Conservation (phyloP, 2,329 filamentous ascomycete genomes). For the Diaporthe ilicicola region DNA sequence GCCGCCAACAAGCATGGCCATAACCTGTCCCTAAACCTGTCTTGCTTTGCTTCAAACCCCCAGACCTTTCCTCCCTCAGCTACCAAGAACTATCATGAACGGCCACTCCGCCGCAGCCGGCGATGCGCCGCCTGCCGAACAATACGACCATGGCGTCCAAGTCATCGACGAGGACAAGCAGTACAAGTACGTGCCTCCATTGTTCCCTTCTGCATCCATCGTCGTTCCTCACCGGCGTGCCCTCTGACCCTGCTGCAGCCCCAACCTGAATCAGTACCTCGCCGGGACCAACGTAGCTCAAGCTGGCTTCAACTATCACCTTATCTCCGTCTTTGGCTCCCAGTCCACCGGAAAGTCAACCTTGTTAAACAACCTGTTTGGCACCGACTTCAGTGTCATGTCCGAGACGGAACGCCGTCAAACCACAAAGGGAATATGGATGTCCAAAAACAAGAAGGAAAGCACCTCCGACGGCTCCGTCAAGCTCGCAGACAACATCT, state of each 20-base stretch:
- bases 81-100: constrained; percentile 64
- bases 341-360: constrained; percentile 99
- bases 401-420: constrained; percentile 91
- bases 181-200: constrained; percentile 78
- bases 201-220: constrained; percentile 29
- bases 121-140: constrained; percentile 67
- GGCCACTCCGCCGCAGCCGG: constrained; percentile 82
- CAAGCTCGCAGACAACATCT: constrained; percentile 93
- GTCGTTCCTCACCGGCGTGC: constrained; percentile 7
- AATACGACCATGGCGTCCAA: constrained; percentile 94
- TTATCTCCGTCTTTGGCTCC: constrained; percentile 98
- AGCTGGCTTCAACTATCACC: constrained; percentile 97
- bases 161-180: constrained; percentile 96
- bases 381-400: constrained; percentile 97
- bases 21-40: constrained; percentile 25
- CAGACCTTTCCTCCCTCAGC: constrained; percentile 12
- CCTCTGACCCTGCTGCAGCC: constrained; percentile 55
- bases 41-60: not conserved
- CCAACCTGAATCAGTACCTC: constrained; percentile 83
- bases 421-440: constrained; percentile 99
- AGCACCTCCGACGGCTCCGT: constrained; percentile 52
- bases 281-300: constrained; percentile 80
- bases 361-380: constrained; percentile 93
- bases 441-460: constrained; percentile 91
- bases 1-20: constrained; percentile 32